These are phyloP conservation scores for Camillea tinctor DNA, from an alignment of 2,329 filamentous ascomycete genomes.

Conservation along the genomic window DNA sequence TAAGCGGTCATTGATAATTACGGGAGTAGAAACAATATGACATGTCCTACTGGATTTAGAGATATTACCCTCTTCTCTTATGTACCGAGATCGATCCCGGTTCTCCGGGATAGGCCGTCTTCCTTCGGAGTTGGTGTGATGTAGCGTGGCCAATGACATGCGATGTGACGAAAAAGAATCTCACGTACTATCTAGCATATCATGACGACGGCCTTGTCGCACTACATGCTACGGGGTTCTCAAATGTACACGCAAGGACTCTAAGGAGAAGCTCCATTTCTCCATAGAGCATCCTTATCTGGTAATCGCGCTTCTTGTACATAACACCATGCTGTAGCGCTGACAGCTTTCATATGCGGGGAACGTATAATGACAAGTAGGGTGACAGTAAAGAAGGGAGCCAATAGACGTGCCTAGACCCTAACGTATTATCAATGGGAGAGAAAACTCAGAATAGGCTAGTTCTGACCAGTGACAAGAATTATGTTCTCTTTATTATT, in stretches of 20 bases:
- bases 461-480: neutral
- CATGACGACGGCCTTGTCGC: neutral
- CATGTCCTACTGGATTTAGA: too few relatives aligned
- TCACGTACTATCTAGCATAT: neutral
- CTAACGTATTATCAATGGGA: neutral
- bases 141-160: too few relatives aligned
- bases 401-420: neutral
- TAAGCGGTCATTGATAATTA: too few relatives aligned
- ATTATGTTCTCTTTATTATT: too few relatives aligned
- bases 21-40: too few relatives aligned
- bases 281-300: neutral
- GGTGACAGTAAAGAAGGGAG: neutral
- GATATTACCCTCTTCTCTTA: too few relatives aligned
- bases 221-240: neutral
- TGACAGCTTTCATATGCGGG: neutral
- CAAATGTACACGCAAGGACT: neutral
- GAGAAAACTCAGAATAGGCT: neutral
- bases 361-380: neutral
- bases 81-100: too few relatives aligned
- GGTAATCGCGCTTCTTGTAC: neutral
- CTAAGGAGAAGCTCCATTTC: neutral
- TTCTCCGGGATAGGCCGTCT: too few relatives aligned
- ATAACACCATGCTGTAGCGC: neutral
- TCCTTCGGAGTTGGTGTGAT: too few relatives aligned
- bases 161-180: too few relatives aligned